Base-by-base conservation (phyloP, 805 yeast species). In the Candida montana region DNA sequence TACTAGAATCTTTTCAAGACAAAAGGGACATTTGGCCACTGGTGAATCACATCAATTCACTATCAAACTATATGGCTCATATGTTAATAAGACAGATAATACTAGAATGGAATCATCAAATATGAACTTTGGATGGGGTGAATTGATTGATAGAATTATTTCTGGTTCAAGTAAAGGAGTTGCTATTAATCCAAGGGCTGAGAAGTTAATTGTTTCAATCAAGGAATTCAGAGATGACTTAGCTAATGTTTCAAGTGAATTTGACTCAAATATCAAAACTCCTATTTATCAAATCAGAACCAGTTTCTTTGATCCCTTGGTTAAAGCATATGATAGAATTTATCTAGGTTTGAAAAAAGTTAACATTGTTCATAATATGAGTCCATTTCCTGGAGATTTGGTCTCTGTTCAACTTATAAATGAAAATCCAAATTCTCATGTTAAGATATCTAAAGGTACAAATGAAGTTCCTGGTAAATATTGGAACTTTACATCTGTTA, bases 121-220 rank as follows among this genome's bases (percentile, higher is more conserved):
- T 54, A 42, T 57, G 44, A 81, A 79, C 56, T 73, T 77, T 45
- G 96, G 96, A 37, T 88, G 96, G 96, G 96, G 96, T 64, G 90
- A 83, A 47, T 64, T 85, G 38, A 75, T 83, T 18, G 88, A 86
- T 53, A 69, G 95, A 53, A 83, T 88, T 46, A 81, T 88, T 48
- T 59, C 75, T 13, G 93, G 95, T 20, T 76, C 90, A 1, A 75
- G 71, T 43, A 75, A 74, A 41, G 95, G 95, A 48, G 77, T 86
- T 40, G 91, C 90, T 4, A 74, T 84, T 23, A 84, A 86, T 46
- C 89, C 91, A 21, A 72, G 95, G 59, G 88, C 93, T 4, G 90
- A 83, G 52, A 72, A 70, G 44, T 66, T 88, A 49, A 71, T 77
- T 27, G 73, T 85, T 9, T 72, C 90, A 2, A 75, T 87, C 35